Percentiles rank a stretch among this genome's conserved stretches.
phyloP scores from a whole-genome alignment of 2,329 filamentous ascomycete species.

The Beauveria brongniartii region DNA sequence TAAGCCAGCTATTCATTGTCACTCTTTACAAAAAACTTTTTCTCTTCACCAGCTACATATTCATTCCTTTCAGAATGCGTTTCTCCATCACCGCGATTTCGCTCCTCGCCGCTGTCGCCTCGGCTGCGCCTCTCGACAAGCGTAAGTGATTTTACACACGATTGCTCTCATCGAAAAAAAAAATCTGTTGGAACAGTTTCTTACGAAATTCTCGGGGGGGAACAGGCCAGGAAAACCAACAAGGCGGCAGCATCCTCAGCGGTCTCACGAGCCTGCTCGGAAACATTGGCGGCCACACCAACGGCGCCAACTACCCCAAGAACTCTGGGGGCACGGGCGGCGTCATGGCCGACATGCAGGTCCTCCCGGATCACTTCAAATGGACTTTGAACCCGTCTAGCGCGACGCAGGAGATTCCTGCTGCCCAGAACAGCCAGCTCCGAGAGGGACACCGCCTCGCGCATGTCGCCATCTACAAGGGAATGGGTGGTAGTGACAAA shows the following conservation, averaged over 20 bases:
- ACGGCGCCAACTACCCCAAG: neutral
- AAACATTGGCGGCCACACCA: conserved; percentile 6
- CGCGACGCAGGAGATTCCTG: neutral
- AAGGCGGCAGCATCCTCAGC: neutral
- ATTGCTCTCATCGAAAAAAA: neutral
- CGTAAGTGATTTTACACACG: neutral
- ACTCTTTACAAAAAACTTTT: neutral
- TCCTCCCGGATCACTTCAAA: conserved; percentile 4
- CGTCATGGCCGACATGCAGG: neutral
- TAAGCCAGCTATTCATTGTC: neutral
- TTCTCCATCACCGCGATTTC: neutral
- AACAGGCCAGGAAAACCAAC: neutral
- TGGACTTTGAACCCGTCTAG: conserved; percentile 1
- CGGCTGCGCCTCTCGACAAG: conserved; percentile 4
- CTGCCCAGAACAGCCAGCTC: conserved; percentile 3
- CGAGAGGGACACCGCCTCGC: conserved; percentile 7
- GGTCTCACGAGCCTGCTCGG: conserved; percentile 4
- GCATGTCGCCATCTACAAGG: neutral
- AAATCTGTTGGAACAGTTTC: neutral
- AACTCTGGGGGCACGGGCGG: conserved; percentile 3
- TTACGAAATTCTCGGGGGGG: neutral
- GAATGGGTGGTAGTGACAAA: neutral
- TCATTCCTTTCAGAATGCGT: neutral
- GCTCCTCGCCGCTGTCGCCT: neutral
- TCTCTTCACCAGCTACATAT: neutral